Percentiles rank a stretch among this genome's conserved stretches.
Evolutionary conservation across 2,329 filamentous ascomycete species (phyloP).

Genomic region (Ophiosphaerella herpotricha): DNA sequence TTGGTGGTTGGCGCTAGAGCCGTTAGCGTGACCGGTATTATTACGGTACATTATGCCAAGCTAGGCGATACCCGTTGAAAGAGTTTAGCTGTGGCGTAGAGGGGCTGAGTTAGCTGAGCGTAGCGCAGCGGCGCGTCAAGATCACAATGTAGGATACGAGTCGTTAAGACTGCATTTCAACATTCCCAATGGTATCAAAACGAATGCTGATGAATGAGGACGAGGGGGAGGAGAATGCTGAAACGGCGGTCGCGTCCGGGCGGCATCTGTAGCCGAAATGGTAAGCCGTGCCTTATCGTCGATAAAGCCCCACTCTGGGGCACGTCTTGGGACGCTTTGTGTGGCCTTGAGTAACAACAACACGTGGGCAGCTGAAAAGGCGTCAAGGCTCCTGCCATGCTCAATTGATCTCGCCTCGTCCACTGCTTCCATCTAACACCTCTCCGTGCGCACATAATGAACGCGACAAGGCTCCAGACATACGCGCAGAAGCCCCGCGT

Average conservation of each 20-base stretch:
- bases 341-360: slow-evolving; percentile 21
- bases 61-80: background rate
- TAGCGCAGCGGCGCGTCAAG: background rate
- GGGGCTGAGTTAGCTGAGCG: background rate
- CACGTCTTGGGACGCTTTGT: slow-evolving; percentile 23
- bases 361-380: slow-evolving; percentile 13
- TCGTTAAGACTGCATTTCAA: no score
- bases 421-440: background rate
- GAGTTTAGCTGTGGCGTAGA: background rate
- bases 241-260: background rate
- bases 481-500: slow-evolving; percentile 45
- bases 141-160: background rate
- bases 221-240: no score
- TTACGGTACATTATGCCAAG: no score
- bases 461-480: slow-evolving; percentile 31
- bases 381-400: background rate
- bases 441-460: slow-evolving; percentile 18
- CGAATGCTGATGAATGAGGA: no score
- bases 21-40: no score
- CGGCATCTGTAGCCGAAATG: slow-evolving; percentile 22
- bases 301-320: slow-evolving; percentile 19
- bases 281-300: slow-evolving; percentile 20
- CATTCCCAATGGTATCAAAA: no score
- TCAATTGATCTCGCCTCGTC: background rate
- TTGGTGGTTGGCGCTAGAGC: no score